Conservation (phyloP, 768 basidiomycete genomes). For the Cubamyces sp. region DNA sequence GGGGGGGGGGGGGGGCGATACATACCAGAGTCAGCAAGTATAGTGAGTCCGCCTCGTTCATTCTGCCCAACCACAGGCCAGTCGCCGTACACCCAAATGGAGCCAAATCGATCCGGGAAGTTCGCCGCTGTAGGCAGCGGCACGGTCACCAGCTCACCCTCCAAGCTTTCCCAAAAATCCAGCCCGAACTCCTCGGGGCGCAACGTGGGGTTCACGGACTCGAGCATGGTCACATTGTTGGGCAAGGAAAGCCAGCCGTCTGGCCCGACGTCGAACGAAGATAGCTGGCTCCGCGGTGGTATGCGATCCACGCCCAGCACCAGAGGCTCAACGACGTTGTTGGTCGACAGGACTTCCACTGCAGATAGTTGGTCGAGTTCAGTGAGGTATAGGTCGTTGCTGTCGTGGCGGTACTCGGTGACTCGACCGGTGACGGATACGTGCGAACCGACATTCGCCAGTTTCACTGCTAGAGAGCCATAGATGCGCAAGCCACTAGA, state of each 20-base stretch:
- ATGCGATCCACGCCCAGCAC: constrained; percentile 55
- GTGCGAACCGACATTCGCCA: constrained; percentile 49
- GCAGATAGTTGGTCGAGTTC: constrained; percentile 51
- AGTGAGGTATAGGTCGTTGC: constrained; percentile 53
- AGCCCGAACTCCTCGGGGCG: constrained; percentile 56
- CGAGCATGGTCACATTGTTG: constrained; percentile 53
- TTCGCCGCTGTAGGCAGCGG: constrained; percentile 49
- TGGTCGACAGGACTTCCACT: constrained; percentile 48
- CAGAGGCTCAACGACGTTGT: constrained; percentile 50
- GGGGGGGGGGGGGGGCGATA: too few relatives aligned
- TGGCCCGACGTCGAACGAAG: constrained; percentile 51
- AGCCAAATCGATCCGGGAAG: constrained; percentile 57
- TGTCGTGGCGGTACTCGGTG: constrained; percentile 51
- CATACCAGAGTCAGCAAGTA: constrained; percentile 46
- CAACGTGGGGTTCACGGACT: constrained; percentile 49
- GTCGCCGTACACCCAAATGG: constrained; percentile 62
- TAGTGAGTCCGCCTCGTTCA: constrained; percentile 55
- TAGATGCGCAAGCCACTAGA: constrained; percentile 58
- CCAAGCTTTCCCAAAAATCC: constrained; percentile 68
- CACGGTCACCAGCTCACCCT: constrained; percentile 59
- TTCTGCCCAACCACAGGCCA: constrained; percentile 63
- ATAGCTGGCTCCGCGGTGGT: constrained; percentile 54
- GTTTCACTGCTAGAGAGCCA: constrained; percentile 43
- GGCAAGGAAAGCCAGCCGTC: constrained; percentile 63
- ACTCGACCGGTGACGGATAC: constrained; percentile 51